Base-by-base conservation (phyloP, 805 yeast genomes). In the Kuraishia borneana region DNA sequence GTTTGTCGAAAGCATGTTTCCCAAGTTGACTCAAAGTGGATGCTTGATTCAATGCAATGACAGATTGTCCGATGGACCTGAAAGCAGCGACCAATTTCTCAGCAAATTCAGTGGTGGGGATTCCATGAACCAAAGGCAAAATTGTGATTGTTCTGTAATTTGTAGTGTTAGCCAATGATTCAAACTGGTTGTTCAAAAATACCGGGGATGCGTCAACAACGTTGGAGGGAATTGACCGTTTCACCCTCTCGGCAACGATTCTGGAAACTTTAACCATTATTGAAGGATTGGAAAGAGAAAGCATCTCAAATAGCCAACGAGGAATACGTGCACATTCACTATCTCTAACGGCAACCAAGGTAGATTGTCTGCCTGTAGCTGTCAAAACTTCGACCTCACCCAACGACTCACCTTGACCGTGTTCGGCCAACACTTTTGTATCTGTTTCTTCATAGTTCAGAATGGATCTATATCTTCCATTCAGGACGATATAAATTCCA, bases 341-440 rank as follows among this genome's bases (percentile, higher is more conserved):
- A 44, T 89, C 97, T 48, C 98, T 65, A 0, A 89, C 83, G 0
- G 97, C 95, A 26, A 84, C 74, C 42, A 82, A 68, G 0, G 88
- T 76, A 32, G 67, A 67, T 3, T 73, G 68, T 50, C 94, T 69
- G 37, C 76, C 68, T 8, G 80, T 69, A 9, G 85, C 85, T 0
- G 94, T 85, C 40, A 89, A 63, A 3, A 89, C 96, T 53, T 89
- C 98, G 6, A 92, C 80, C 55, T 89, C 97, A 3, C 97, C 98
- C 39, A 92, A 70, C 27, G 95, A 82, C 45, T 85, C 94, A 5
- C 96, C 96, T 53, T 87, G 95, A 2, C 96, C 95, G 47, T 75
- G 78, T 50, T 89, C 98, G 2, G 81, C 83, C 12, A 77, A 44
- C 1, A 75, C 42, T 20, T 41, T 38, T 12, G 37, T 40, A 12